These are phyloP conservation scores for Grosmannia penicillata DNA, from an alignment of 2,329 filamentous ascomycete genomes.

Conservation along the genomic window DNA sequence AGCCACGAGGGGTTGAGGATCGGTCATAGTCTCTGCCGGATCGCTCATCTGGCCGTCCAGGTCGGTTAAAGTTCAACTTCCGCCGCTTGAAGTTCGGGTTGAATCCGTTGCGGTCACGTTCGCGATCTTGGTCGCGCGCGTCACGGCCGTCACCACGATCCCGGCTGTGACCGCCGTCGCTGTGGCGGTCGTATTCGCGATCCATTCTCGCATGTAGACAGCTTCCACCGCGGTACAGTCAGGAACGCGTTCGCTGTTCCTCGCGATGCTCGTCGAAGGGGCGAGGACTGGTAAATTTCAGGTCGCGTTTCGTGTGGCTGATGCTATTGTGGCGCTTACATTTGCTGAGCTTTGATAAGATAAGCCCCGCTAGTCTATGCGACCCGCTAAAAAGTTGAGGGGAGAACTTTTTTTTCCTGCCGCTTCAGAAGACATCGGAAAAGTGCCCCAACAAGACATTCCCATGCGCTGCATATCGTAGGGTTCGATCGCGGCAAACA, in stretches of 20 bases:
- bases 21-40: slow-evolving; percentile 25
- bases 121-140: slow-evolving; percentile 10
- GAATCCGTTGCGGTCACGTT: not conserved
- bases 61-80: slow-evolving; percentile 47
- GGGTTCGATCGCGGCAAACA: not conserved
- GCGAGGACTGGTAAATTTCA: too few relatives aligned
- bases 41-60: slow-evolving; percentile 39
- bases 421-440: not conserved
- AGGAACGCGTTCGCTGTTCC: too few relatives aligned
- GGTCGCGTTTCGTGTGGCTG: too few relatives aligned
- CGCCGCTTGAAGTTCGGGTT: slow-evolving; percentile 38
- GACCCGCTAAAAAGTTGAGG: slow-evolving; percentile 20
- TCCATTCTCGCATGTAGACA: not conserved
- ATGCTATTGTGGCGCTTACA: slow-evolving; percentile 1
- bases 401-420: slow-evolving; percentile 3
- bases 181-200: not conserved
- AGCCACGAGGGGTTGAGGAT: slow-evolving; percentile 9
- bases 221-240: too few relatives aligned
- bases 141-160: slow-evolving; percentile 13
- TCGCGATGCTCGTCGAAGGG: too few relatives aligned
- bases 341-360: slow-evolving; percentile 15
- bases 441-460: not conserved
- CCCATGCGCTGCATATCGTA: too few relatives aligned
- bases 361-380: slow-evolving; percentile 16
- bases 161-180: not conserved